A percentile compares a stretch with the other conserved stretches of the same genome.
Evolutionary conservation across 768 basidiomycete genomes (phyloP).

Genomic region (Leucogyrophana mollusca): DNA sequence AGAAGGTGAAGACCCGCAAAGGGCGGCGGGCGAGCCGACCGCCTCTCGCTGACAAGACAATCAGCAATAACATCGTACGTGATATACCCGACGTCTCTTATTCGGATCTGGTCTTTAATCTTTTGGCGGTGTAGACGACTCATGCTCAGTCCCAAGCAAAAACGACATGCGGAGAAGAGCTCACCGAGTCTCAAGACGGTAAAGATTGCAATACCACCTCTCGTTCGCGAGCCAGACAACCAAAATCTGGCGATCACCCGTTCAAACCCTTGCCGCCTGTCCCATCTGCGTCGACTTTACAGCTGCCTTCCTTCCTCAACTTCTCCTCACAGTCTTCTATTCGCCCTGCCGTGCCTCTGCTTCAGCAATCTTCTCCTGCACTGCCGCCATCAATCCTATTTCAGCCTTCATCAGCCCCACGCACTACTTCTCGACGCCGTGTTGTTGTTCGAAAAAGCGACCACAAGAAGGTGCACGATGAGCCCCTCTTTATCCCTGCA

Average conservation of each 20-base stretch:
- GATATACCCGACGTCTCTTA: conserved; percentile 7
- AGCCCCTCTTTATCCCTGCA: conserved; percentile 34
- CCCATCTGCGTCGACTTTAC: conserved; percentile 36
- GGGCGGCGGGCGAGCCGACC: conserved; percentile 18
- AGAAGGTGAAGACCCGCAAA: conserved; percentile 22
- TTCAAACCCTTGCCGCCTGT: conserved; percentile 33
- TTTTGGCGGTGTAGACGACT: conserved; percentile 7
- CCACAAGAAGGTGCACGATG: conserved; percentile 22
- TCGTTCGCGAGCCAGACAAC: conserved; percentile 12
- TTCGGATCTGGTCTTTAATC: conserved; percentile 4
- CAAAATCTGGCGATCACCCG: conserved; percentile 9
- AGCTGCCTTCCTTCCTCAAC: conserved; percentile 38
- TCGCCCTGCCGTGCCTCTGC: conserved; percentile 10
- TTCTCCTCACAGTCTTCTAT: conserved; percentile 20
- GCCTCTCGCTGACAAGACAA: conserved; percentile 33
- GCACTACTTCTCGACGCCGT: conserved; percentile 11
- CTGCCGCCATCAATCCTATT: conserved; percentile 18
- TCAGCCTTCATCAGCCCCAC: conserved; percentile 12
- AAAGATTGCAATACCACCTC: too few relatives aligned
- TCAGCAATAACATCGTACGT: conserved; percentile 28
- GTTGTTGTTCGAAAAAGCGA: conserved; percentile 12
- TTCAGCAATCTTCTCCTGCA: conserved; percentile 7
- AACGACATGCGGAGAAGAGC: not conserved
- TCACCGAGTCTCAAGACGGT: not conserved
- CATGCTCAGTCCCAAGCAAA: conserved; percentile 2